Conservation (phyloP, 73 alveolate genomes). For the Durusdinium trenchii region DNA sequence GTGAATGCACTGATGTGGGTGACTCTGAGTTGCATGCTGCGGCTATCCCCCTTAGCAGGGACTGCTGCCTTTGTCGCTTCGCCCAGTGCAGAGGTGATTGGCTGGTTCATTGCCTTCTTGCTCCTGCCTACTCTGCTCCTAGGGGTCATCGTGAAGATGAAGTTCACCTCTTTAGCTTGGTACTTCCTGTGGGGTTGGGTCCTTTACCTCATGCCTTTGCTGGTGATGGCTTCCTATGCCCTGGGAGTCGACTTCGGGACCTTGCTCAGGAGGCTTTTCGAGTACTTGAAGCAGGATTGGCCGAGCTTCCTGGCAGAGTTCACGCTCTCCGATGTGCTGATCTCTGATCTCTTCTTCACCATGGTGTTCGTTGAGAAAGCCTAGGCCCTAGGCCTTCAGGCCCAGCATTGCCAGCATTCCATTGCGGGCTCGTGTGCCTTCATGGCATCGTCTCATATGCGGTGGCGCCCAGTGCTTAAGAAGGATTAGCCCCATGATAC, state of each 20-base stretch:
- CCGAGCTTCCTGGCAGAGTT: conserved; percentile 53
- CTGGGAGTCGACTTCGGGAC: neutral
- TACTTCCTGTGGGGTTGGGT: conserved; percentile 91
- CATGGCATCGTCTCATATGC: too few species aligned
- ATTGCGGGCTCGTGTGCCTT: too few species aligned
- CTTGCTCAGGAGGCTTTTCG: neutral
- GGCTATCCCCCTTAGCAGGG: conserved; percentile 54
- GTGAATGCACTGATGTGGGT: conserved; percentile 66
- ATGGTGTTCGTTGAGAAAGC: neutral
- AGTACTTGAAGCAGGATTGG: conserved; percentile 14
- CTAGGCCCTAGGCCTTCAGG: too few species aligned
- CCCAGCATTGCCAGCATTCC: too few species aligned
- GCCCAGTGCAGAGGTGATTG: conserved; percentile 22
- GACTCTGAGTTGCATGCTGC: conserved; percentile 50
- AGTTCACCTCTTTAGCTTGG: conserved; percentile 28
- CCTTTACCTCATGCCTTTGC: conserved; percentile 57
- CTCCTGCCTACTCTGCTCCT: conserved; percentile 25
- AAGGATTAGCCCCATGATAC: too few species aligned
- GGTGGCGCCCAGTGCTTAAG: too few species aligned
- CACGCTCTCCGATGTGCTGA: conserved; percentile 39
- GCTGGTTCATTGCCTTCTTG: conserved; percentile 52
- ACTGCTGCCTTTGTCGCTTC: conserved; percentile 56
- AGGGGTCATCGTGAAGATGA: neutral
- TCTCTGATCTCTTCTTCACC: conserved; percentile 64
- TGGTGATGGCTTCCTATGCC: conserved; percentile 43